Evolutionary conservation across 106 monocot species (phyloP).

Genomic region (Dioscorea zingiberensis): DNA sequence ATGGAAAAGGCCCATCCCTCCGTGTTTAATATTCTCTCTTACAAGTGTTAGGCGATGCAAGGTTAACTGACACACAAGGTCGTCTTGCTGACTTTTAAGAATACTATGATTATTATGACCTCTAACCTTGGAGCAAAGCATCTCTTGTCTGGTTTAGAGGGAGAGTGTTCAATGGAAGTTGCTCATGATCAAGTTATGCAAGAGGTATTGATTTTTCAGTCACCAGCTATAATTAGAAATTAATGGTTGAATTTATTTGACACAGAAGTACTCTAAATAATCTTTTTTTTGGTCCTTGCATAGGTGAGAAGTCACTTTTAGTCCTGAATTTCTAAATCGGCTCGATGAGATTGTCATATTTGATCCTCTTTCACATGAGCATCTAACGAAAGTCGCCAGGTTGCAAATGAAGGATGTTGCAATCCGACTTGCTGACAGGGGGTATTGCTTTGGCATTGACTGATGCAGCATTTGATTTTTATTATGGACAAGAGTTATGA

Average conservation of each 20-base stretch:
- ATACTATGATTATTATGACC: slow-evolving; percentile 65
- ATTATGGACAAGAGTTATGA: slow-evolving; percentile 53
- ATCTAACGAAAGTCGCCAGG: slow-evolving; percentile 54
- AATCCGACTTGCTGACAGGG: slow-evolving; percentile 43
- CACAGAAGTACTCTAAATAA: neutral
- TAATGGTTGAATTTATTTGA: no score
- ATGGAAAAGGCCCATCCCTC: slow-evolving; percentile 67
- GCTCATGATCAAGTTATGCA: slow-evolving; percentile 43
- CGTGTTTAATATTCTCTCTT: slow-evolving; percentile 63
- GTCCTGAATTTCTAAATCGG: slow-evolving; percentile 61
- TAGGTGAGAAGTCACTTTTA: slow-evolving; percentile 58
- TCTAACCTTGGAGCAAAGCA: slow-evolving; percentile 80
- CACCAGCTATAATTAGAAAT: neutral
- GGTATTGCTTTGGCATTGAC: slow-evolving; percentile 56
- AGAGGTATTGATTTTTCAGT: slow-evolving; percentile 45
- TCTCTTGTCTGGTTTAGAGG: slow-evolving; percentile 43
- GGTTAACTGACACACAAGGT: slow-evolving; percentile 68
- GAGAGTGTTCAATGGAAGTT: slow-evolving; percentile 37
- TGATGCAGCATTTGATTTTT: slow-evolving; percentile 55
- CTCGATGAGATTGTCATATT: slow-evolving; percentile 74
- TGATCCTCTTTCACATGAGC: slow-evolving; percentile 67
- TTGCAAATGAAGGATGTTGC: slow-evolving; percentile 73
- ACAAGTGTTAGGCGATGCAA: slow-evolving; percentile 66
- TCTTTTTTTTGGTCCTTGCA: neutral
- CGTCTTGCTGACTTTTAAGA: slow-evolving; percentile 65